Base-by-base conservation (phyloP, 352 stramenopile genomes). In the Blastocystis sp. region DNA sequence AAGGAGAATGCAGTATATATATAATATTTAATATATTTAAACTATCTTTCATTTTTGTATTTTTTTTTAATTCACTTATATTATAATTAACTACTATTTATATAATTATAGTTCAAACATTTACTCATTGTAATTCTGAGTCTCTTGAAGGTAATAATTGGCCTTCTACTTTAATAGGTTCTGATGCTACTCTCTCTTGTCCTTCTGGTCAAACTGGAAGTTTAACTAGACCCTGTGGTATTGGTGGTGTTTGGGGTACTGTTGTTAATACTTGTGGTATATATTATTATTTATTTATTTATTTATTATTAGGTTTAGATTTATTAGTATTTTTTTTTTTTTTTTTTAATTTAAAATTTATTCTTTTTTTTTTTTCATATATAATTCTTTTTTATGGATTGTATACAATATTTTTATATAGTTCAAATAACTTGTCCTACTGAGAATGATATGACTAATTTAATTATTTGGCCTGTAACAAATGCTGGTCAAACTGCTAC, bases 391-490 rank as follows among this genome's bases (percentile, higher is more conserved):
- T n/a, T n/a, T n/a, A n/a, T n/a, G n/a, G n/a, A n/a, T n/a, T n/a
- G n/a, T n/a, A n/a, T n/a, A n/a, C n/a, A n/a, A n/a, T n/a, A n/a
- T n/a, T n/a, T n/a, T n/a, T n/a, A n/a, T n/a, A n/a, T 32, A 62
- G 52, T 49, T 13, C 52, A 62, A 19, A 25, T 47, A 11, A 49
- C n/a, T 13, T 62, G 52, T 34, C 13, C 36, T 27, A 42, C 34
- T 18, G 52, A 48, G 4, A 31, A 25, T 10, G 34, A 52, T 2
- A n/a, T n/a, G n/a, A n/a, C n/a, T n/a, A n/a, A n/a, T n/a, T n/a
- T n/a, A n/a, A n/a, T n/a, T n/a, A n/a, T n/a, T n/a, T 62, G 52
- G 52, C 34, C 34, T 2, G 18, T 19, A 6, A 62, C 52, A 4
- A 46, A 19, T 13, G 52, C 52, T 3, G 52, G 52, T 21, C 9